Conservation (phyloP, 805 yeast species). For the Wickerhamiella australiensis region DNA sequence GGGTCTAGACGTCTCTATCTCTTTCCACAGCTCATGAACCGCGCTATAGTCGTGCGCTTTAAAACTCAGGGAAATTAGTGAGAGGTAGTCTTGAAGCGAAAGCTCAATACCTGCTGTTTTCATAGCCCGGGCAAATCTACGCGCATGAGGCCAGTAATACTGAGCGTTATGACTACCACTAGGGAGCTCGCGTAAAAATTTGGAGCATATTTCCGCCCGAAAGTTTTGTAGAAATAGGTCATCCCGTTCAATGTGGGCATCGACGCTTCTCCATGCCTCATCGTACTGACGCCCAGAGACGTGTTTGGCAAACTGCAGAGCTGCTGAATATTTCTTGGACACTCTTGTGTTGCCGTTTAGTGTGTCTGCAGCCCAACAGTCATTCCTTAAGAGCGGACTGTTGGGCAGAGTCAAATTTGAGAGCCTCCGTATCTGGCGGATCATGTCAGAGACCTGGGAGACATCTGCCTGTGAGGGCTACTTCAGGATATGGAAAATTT, state of each 20-base stretch:
- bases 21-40: constrained; percentile 24
- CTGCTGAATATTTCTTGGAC: background rate
- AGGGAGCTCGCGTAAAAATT: constrained; percentile 15
- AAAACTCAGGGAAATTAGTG: constrained; percentile 23
- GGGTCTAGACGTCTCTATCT: constrained; percentile 14
- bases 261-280: constrained; percentile 16
- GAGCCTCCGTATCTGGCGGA: constrained; percentile 5
- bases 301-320: constrained; percentile 2
- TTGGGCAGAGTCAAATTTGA: constrained; percentile 1
- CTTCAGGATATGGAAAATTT: background rate
- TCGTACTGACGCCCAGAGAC: constrained; percentile 8
- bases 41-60: constrained; percentile 18
- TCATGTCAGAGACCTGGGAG: background rate
- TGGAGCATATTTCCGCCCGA: constrained; percentile 8
- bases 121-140: constrained; percentile 17
- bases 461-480: background rate
- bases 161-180: constrained; percentile 16
- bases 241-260: constrained; percentile 12
- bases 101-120: constrained; percentile 16
- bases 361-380: constrained; percentile 1
- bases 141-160: constrained; percentile 21
- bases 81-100: constrained; percentile 20
- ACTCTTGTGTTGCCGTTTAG: background rate
- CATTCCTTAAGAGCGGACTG: background rate
- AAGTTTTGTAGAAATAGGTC: constrained; percentile 10